Base-by-base conservation (phyloP, 257 asterid genomes). In the Ilex aquifolium region DNA sequence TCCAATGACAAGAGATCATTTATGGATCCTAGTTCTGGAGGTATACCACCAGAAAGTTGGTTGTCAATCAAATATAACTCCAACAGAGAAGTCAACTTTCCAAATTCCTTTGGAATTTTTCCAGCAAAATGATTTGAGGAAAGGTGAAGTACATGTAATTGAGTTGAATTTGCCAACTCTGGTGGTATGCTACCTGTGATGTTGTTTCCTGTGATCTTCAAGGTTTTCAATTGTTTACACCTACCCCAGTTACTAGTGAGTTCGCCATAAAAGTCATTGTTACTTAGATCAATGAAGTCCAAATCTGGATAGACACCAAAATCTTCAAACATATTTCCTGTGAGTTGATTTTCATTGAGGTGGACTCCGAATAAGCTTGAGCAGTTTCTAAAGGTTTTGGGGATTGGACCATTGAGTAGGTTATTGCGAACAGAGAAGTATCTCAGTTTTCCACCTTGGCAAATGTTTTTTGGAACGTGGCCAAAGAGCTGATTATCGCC, bases 361-460 rank as follows among this genome's bases (percentile, higher is more conserved):
- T 2, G 11, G 30, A 53, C 30, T 21, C 57, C 6, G 30, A 7
- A 6, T 14, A 53, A 53, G 57, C 57, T 53, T 6, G 57, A 7
- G 27, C 57, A 53, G 57, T 63, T 57, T 61, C 49, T 39, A 10
- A 70, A 58, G 56, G 55, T 70, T 48, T 15, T 12, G 13, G 74
- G 69, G 31, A 70, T 58, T 10, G 56, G 69, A 57, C 74, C 69
- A 5, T 48, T 6, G 30, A 70, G 29, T 4, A 48, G 16, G 32
- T 70, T 70, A 58, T 13, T 40, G 21, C 30, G 32, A 39, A 60
- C 44, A 2, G 61, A 50, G 31, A 70, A 57, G 16, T n/a, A 0
- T 13, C 7, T 6, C 14, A 70, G 55, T 32, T 21, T 27, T 56
- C 65, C 62, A 17, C 69, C 65, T 14, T 44, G 13, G 27, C 74